These are phyloP conservation scores for Aspergillus sclerotiicarbonarius DNA, from an alignment of 495 filamentous ascomycete species.

Conservation along the genomic window DNA sequence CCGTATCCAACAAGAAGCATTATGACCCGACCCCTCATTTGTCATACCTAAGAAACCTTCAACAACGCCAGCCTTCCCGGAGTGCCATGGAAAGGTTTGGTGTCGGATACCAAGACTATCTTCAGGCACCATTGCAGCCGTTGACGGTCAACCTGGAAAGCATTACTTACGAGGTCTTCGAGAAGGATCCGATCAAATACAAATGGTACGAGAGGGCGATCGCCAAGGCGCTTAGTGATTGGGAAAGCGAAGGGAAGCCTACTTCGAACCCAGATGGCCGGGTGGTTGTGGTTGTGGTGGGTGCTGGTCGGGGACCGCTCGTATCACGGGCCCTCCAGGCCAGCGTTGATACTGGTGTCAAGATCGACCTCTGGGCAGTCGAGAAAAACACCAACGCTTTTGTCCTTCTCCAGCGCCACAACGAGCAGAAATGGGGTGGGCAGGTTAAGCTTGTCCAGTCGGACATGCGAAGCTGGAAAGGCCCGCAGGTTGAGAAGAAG, in stretches of 20 bases:
- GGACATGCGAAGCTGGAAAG: conserved; percentile 96
- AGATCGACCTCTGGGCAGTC: conserved; percentile 82
- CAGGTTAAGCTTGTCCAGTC: conserved; percentile 85
- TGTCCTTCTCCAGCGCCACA: conserved; percentile 84
- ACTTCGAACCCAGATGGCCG: conserved; percentile 64
- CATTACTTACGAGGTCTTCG: conserved; percentile 97
- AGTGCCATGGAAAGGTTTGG: conserved; percentile 67
- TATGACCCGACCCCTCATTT: conserved; percentile 66
- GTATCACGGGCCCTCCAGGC: conserved; percentile 82
- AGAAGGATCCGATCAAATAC: conserved; percentile 98
- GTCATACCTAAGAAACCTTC: conserved; percentile 78
- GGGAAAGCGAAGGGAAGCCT: conserved; percentile 66
- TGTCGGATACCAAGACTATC: conserved; percentile 84
- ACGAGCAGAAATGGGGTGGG: conserved; percentile 69
- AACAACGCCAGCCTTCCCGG: conserved; percentile 71
- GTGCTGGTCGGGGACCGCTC: conserved; percentile 86
- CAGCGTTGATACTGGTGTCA: conserved; percentile 68
- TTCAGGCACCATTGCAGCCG: conserved; percentile 91
- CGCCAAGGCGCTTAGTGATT: conserved; percentile 75
- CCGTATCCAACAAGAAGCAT: conserved; percentile 46
- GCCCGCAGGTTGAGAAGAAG: conserved; percentile 41
- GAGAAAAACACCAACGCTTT: conserved; percentile 99
- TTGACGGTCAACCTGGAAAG: conserved; percentile 95
- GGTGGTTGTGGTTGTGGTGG: conserved; percentile 88
- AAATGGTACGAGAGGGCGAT: conserved; percentile 91